Evolutionary conservation across 164 flowering plant genomes (phyloP).

Genomic region (Protea cynaroides): DNA sequence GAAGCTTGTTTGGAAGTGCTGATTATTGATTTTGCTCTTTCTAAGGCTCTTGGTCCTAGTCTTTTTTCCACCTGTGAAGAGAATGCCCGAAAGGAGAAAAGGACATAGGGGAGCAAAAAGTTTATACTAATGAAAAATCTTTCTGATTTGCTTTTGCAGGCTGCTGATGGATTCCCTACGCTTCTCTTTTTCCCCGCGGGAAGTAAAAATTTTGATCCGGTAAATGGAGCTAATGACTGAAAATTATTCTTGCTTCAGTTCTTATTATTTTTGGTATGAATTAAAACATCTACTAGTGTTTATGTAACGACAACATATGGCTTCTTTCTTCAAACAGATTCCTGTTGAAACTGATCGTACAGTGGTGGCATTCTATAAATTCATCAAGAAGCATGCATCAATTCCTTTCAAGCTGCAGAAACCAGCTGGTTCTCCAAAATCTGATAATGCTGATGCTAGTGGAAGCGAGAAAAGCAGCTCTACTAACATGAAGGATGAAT

Average conservation of each 20-base stretch:
- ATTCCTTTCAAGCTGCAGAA: conserved; percentile 63
- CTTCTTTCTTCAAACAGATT: conserved; percentile 39
- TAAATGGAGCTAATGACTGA: conserved; percentile 28
- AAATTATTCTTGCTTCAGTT: background rate
- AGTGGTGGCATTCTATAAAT: conserved; percentile 73
- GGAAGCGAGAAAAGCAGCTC: conserved; percentile 13
- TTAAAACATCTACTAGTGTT: no score
- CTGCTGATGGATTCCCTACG: conserved; percentile 83
- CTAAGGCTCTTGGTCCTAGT: no score
- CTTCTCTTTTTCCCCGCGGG: conserved; percentile 92
- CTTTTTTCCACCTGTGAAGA: no score
- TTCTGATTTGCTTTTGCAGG: conserved; percentile 34
- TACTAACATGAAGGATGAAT: conserved; percentile 32
- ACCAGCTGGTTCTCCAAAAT: conserved; percentile 19
- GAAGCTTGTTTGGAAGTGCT: no score
- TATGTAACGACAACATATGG: background rate
- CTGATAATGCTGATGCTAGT: conserved; percentile 9
- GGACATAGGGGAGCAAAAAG: no score
- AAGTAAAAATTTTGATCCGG: conserved; percentile 85
- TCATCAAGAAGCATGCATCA: conserved; percentile 78
- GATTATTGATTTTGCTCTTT: no score
- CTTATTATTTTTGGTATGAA: background rate
- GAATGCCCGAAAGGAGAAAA: no score
- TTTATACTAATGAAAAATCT: background rate
- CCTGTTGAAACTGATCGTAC: conserved; percentile 71